Base-by-base conservation (phyloP, 1,284 basidiomycete species). In the Irpex sp. region DNA sequence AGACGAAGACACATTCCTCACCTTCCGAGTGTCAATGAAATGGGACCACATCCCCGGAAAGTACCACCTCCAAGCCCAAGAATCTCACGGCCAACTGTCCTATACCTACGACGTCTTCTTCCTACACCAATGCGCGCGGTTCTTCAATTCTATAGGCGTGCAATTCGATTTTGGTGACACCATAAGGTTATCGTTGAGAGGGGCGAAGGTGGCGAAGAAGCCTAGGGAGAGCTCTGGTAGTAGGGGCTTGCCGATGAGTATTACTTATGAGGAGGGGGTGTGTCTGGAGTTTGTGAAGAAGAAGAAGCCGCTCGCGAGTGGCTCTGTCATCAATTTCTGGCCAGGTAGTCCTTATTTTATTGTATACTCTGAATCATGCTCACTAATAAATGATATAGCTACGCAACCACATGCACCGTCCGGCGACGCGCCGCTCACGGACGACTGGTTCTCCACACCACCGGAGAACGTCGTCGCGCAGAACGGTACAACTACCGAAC, bases 161-260 rank as follows among this genome's bases (percentile, higher is more conserved):
- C n/a, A 69, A 19, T 61, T 72, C 79, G 59, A 68, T 70, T 59
- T 72, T 75, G 10, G 72, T 5, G 75, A 82, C 60, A 67, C 68
- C 23, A 64, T 85, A 23, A 67, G 69, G 21, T 58, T 85, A 19
- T 75, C 79, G 12, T 73, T 85, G n/a, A 77, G 73, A 61, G 80
- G 80, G 0, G 74, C 70, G 33, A 60, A 57, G 14, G 60, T 77
- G 16, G 68, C 68, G 51, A 35, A 59, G 54, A 57, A 64, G 52
- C 14, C n/a, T 21, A 14, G 5, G 18, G 9, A 9, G 18, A 19
- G 67, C 19, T 53, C 65, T 8, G 28, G 10, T 57, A 57, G 47
- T 66, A 68, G 33, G 67, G 35, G 28, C 2, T 33, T 49, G 16
- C 52, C 58, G 4, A 56, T 64, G n/a, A 23, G 39, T 1, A 8